phyloP scores from a whole-genome alignment of 345 rosid species.

The Euclidium syriacum region DNA sequence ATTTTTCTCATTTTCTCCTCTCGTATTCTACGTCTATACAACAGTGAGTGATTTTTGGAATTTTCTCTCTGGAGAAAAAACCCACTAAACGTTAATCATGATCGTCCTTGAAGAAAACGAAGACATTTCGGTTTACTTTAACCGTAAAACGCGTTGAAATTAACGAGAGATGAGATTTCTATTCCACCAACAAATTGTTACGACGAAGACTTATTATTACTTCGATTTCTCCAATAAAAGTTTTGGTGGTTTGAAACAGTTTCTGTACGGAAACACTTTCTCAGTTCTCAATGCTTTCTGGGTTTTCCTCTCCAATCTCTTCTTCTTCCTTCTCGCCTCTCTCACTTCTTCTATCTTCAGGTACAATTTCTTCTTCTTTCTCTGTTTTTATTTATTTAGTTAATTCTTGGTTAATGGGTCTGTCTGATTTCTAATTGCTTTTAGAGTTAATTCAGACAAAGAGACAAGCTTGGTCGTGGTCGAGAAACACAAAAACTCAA shows the following conservation, averaged over 20 bases:
- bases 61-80: neutral
- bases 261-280: constrained; percentile 36
- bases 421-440: neutral
- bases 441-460: constrained; percentile 24
- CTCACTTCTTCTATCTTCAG: constrained; percentile 32
- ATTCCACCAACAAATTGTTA: constrained; percentile 16
- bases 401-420: neutral
- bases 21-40: neutral
- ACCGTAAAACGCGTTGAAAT: constrained; percentile 23
- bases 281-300: constrained; percentile 33
- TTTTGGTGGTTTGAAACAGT: constrained; percentile 22
- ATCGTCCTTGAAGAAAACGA: neutral
- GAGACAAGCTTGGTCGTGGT: constrained; percentile 15
- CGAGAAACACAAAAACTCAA: neutral
- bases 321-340: constrained; percentile 34
- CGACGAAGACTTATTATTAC: constrained; percentile 27
- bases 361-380: constrained; percentile 24
- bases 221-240: constrained; percentile 25
- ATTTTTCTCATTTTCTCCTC: neutral
- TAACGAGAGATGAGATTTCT: constrained; percentile 36
- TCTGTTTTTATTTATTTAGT: neutral
- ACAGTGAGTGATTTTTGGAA: constrained; percentile 6
- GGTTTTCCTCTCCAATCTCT: constrained; percentile 46
- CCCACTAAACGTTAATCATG: constrained; percentile 13
- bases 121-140: constrained; percentile 4